Evolutionary conservation across 768 basidiomycete species (phyloP).

Genomic region (Mycena latifolia): DNA sequence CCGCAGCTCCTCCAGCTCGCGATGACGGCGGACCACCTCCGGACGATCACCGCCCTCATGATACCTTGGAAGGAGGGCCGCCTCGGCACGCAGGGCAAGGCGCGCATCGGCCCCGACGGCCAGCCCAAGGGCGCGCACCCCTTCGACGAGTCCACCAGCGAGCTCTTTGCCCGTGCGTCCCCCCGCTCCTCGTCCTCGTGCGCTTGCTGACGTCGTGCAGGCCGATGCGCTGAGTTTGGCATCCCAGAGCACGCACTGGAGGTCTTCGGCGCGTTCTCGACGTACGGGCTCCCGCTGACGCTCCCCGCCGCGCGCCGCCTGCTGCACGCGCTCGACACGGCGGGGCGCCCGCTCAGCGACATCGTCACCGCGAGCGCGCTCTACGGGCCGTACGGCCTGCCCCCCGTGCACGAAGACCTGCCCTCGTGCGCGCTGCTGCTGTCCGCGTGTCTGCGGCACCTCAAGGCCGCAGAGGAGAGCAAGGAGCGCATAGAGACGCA

Average conservation of each 20-base stretch:
- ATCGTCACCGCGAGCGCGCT: conserved; percentile 6
- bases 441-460: not conserved
- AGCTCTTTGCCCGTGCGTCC: conserved; percentile 33
- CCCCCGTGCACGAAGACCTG: not conserved
- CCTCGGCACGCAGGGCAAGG: conserved; percentile 33
- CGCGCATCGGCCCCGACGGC: conserved; percentile 26
- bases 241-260: conserved; percentile 24
- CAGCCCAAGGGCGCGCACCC: conserved; percentile 29
- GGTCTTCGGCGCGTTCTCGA: conserved; percentile 13
- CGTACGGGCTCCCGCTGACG: conserved; percentile 22
- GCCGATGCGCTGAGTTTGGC: conserved; percentile 5
- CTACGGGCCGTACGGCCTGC: conserved; percentile 22
- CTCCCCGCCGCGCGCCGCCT: conserved; percentile 22
- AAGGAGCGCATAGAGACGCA: not conserved
- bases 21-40: conserved; percentile 22
- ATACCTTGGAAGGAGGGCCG: conserved; percentile 34
- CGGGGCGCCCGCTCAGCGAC: not conserved
- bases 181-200: not conserved
- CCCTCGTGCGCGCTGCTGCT: too few relatives aligned
- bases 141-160: conserved; percentile 29
- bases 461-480: not conserved
- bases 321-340: conserved; percentile 4
- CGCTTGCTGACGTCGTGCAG: not conserved
- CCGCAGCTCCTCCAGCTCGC: conserved; percentile 33
- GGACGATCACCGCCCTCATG: conserved; percentile 31